Evolutionary conservation across 768 basidiomycete genomes (phyloP).

Genomic region (Xanthoconium stramineum): DNA sequence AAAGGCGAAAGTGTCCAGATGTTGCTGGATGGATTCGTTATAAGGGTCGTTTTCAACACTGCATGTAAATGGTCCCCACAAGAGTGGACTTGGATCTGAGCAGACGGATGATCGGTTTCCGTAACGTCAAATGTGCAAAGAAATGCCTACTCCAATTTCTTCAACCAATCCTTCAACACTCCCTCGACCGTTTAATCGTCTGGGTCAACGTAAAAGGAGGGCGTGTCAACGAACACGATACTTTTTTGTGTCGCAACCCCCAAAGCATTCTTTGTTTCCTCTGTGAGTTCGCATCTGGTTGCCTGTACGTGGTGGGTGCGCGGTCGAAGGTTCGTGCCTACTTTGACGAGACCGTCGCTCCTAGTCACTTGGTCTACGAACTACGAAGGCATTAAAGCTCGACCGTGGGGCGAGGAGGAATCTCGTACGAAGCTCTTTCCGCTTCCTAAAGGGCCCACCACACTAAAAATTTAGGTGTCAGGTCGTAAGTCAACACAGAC

Average conservation of each 20-base stretch:
- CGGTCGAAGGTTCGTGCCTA: background rate
- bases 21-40: background rate
- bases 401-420: background rate
- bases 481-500: background rate
- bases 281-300: constrained; percentile 7
- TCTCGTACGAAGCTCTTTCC: constrained; percentile 20
- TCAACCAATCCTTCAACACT: constrained; percentile 7
- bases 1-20: constrained; percentile 7
- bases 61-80: constrained; percentile 16
- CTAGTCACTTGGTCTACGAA: constrained; percentile 9
- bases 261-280: background rate
- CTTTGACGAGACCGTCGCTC: background rate
- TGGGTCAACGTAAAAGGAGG: constrained; percentile 10
- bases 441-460: constrained; percentile 17
- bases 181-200: background rate
- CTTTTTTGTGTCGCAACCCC: background rate
- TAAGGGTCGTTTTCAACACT: constrained; percentile 2
- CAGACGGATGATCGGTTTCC: background rate
- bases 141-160: background rate
- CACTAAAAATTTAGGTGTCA: constrained; percentile 5
- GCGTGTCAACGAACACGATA: constrained; percentile 25
- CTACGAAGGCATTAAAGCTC: background rate
- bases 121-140: background rate
- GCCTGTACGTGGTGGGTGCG: constrained; percentile 6
- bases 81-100: constrained; percentile 8